A percentile compares a stretch with the other conserved stretches of the same genome.
Conservation (phyloP, 1,139 yeast genomes). For the Kluyveromyces sp. region DNA sequence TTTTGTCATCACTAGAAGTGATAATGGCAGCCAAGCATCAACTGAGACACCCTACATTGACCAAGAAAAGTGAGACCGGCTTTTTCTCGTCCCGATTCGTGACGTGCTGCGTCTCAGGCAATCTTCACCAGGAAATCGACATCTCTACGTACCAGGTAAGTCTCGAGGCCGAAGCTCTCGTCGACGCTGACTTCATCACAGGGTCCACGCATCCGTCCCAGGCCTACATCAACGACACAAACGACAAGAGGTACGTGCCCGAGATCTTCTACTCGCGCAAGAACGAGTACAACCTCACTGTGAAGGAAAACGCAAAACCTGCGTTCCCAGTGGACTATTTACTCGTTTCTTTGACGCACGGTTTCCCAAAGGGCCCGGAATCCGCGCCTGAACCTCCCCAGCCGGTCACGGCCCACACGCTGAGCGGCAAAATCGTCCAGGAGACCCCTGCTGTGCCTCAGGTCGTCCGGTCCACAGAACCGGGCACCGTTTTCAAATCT, state of each 20-base stretch:
- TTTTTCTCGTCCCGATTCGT: slow-evolving; percentile 80
- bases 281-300: slow-evolving; percentile 84
- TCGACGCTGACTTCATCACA: slow-evolving; percentile 74
- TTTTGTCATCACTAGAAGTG: slow-evolving; percentile 78
- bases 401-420: neutral
- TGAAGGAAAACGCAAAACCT: slow-evolving; percentile 86
- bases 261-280: slow-evolving; percentile 80
- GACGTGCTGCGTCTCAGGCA: slow-evolving; percentile 89
- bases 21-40: slow-evolving; percentile 83
- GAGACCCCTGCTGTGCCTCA: too few species aligned
- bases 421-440: neutral
- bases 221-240: slow-evolving; percentile 71
- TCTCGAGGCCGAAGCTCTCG: slow-evolving; percentile 78
- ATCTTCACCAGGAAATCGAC: slow-evolving; percentile 78
- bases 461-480: too few species aligned
- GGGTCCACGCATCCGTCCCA: slow-evolving; percentile 90
- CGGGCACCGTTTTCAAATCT: slow-evolving; percentile 33
- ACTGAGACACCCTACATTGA: slow-evolving; percentile 51
- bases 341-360: slow-evolving; percentile 83
- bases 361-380: slow-evolving; percentile 85
- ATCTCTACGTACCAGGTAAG: slow-evolving; percentile 88
- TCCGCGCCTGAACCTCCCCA: too few species aligned
- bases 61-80: slow-evolving; percentile 63
- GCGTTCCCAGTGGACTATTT: slow-evolving; percentile 93
- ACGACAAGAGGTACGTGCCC: slow-evolving; percentile 76